Conservation (phyloP, 352 stramenopile genomes). For the Globisporangium middletonii region DNA sequence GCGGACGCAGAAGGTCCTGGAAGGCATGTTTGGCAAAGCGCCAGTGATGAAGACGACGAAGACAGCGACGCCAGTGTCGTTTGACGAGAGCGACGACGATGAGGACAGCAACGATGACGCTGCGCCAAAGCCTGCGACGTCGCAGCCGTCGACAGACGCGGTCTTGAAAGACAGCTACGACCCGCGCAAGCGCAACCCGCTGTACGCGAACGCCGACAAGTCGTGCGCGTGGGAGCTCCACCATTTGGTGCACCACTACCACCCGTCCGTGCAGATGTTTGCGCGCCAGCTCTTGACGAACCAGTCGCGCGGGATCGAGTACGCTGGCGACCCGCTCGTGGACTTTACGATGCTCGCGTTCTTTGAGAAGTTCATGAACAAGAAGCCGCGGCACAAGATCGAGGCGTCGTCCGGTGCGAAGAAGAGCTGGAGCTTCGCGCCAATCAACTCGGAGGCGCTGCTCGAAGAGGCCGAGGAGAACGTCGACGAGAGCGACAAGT, state of each 20-base stretch:
- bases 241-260: slow-evolving; percentile 91
- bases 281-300: slow-evolving; percentile 72
- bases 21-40: slow-evolving; percentile 57
- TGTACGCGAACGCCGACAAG: slow-evolving; percentile 66
- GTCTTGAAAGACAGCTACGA: slow-evolving; percentile 53
- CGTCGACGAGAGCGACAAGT: slow-evolving; percentile 80
- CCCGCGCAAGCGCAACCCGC: slow-evolving; percentile 81
- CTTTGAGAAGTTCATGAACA: slow-evolving; percentile 98
- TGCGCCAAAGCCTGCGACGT: slow-evolving; percentile 3
- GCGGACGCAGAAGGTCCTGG: slow-evolving; percentile 45
- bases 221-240: slow-evolving; percentile 92
- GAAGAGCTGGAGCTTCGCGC: slow-evolving; percentile 67
- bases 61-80: slow-evolving; percentile 17
- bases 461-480: slow-evolving; percentile 49
- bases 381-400: slow-evolving; percentile 88
- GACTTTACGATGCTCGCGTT: slow-evolving; percentile 97
- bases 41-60: slow-evolving; percentile 13
- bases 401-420: slow-evolving; percentile 4
- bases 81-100: slow-evolving; percentile 23
- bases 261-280: slow-evolving; percentile 95
- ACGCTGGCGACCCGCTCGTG: slow-evolving; percentile 93
- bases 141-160: background rate
- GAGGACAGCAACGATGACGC: slow-evolving; percentile 23
- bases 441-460: slow-evolving; percentile 68
- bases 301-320: slow-evolving; percentile 71